These are phyloP conservation scores for Fusarium brevicatenulatum DNA, from an alignment of 2,329 filamentous ascomycete species.

Conservation along the genomic window DNA sequence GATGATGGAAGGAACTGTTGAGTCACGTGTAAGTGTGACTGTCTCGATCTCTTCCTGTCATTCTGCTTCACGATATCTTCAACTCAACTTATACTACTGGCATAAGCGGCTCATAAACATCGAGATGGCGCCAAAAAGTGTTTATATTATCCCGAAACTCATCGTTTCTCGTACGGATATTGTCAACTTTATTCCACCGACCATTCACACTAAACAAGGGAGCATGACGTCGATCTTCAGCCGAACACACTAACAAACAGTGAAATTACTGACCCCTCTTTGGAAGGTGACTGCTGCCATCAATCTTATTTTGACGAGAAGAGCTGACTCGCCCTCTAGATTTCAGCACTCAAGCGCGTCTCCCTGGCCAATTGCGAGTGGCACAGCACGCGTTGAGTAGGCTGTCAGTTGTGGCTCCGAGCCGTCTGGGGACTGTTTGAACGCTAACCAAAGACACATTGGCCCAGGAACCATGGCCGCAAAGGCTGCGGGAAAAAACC, in stretches of 20 bases:
- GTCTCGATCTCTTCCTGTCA: background rate
- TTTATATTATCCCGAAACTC: background rate
- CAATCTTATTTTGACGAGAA: conserved; percentile 25
- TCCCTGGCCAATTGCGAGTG: conserved; percentile 20
- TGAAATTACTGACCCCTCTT: conserved; percentile 26
- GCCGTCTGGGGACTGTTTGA: conserved; percentile 6
- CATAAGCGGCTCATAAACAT: background rate
- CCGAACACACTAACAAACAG: background rate
- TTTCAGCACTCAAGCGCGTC: conserved; percentile 7
- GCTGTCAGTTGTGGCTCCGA: conserved; percentile 41
- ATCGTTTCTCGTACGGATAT: background rate
- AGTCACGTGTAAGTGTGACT: background rate
- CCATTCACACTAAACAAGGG: conserved; percentile 11
- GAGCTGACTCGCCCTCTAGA: conserved; percentile 22
- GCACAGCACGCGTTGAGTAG: conserved; percentile 13
- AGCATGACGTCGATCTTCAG: conserved; percentile 27
- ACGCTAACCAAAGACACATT: conserved; percentile 39
- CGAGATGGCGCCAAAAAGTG: background rate
- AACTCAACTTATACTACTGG: background rate
- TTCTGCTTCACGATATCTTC: background rate
- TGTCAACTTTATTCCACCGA: background rate
- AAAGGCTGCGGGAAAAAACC: conserved; percentile 22
- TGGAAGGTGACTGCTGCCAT: conserved; percentile 21
- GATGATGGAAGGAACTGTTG: background rate
- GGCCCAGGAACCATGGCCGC: conserved; percentile 37